A percentile compares a stretch with the other conserved stretches of the same genome.
These are phyloP conservation scores for Nicotiana tabacum DNA, from an alignment of 257 asterid species.

Conservation along the genomic window DNA sequence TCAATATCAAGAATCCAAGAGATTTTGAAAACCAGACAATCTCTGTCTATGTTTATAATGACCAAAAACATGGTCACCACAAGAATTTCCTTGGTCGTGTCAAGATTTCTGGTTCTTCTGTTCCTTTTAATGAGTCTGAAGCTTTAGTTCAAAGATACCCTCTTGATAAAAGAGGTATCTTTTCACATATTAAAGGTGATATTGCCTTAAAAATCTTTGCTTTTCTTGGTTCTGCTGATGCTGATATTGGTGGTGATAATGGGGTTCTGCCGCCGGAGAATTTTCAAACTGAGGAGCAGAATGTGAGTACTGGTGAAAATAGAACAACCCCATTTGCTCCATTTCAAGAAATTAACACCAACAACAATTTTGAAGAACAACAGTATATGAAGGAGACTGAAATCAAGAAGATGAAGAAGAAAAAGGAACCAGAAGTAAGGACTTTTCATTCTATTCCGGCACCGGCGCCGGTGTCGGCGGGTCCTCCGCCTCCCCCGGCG, in stretches of 20 bases:
- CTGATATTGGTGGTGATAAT: constrained; percentile 8
- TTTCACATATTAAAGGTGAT: constrained; percentile 78
- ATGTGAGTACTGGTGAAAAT: constrained; percentile 20
- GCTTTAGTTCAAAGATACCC: constrained; percentile 64
- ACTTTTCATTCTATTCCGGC: constrained; percentile 49
- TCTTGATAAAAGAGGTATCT: constrained; percentile 80
- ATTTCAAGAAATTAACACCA: constrained; percentile 31
- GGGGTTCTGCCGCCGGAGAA: background rate
- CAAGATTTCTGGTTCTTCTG: constrained; percentile 53
- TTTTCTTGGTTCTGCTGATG: background rate
- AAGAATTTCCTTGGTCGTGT: constrained; percentile 74
- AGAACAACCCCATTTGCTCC: constrained; percentile 9
- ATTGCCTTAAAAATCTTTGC: constrained; percentile 52
- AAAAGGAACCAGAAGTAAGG: constrained; percentile 49
- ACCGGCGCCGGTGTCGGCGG: constrained; percentile 32
- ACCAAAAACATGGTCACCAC: constrained; percentile 45
- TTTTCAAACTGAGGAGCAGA: constrained; percentile 13
- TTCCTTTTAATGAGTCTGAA: constrained; percentile 57
- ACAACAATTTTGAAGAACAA: constrained; percentile 36
- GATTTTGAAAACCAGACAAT: constrained; percentile 37
- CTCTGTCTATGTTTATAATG: constrained; percentile 61
- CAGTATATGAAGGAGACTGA: constrained; percentile 34
- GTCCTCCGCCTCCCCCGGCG: constrained; percentile 28
- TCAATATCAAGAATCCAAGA: constrained; percentile 44
- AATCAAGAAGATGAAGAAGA: constrained; percentile 41